Percentiles rank a stretch among this genome's conserved stretches.
Evolutionary conservation across 2,329 filamentous ascomycete genomes (phyloP).

Genomic region (Rutstroemia sp.): DNA sequence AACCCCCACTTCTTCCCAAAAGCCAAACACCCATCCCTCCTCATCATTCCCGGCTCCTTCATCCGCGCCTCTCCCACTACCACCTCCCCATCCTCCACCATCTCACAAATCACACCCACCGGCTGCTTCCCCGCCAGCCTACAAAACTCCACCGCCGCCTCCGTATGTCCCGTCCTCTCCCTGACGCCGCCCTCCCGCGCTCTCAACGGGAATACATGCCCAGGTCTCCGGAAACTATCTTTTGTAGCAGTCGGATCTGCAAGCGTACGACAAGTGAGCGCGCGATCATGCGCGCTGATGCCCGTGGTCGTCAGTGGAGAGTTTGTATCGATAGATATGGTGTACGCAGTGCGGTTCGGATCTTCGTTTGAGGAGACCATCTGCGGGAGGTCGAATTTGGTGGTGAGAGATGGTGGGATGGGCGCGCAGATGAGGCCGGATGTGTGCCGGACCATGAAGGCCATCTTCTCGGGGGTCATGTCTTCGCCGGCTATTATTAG

Average conservation of each 20-base stretch:
- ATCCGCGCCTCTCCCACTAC: conserved; percentile 61
- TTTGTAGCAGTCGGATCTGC: conserved; percentile 52
- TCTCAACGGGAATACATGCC: conserved; percentile 82
- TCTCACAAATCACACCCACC: conserved; percentile 81
- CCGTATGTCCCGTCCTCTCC: conserved; percentile 78
- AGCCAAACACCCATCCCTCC: conserved; percentile 75
- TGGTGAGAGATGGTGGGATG: conserved; percentile 61
- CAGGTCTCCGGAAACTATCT: conserved; percentile 68
- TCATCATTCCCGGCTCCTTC: conserved; percentile 76
- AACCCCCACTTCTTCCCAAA: conserved; percentile 87
- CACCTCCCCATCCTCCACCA: conserved; percentile 77
- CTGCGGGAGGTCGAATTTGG: conserved; percentile 69
- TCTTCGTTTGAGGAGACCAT: conserved; percentile 77
- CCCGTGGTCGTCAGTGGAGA: conserved; percentile 73
- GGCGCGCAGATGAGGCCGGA: conserved; percentile 90
- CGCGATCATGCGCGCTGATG: conserved; percentile 82
- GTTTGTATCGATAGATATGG: conserved; percentile 75
- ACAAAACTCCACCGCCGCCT: conserved; percentile 89
- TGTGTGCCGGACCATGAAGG: conserved; percentile 89
- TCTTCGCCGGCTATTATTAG: conserved; percentile 87
- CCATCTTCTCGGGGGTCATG: conserved; percentile 83
- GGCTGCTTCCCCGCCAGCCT: conserved; percentile 68
- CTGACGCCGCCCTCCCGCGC: conserved; percentile 74
- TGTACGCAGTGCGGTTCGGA: conserved; percentile 87
- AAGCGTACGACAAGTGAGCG: conserved; percentile 70